phyloP scores from a whole-genome alignment of 306 rosid species.

The Fragaria vesca region DNA sequence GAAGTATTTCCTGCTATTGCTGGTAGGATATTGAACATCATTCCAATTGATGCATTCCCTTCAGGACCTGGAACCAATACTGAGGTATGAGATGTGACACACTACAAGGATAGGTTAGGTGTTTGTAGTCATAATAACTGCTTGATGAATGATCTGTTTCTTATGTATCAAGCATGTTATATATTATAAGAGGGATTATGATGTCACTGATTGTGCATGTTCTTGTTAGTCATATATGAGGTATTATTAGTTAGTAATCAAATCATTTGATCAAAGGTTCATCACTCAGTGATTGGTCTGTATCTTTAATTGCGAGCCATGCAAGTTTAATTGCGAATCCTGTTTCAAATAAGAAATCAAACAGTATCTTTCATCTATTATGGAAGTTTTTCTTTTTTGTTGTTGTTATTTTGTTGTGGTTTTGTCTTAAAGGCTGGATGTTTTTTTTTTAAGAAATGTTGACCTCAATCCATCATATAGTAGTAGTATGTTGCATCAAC shows the following conservation, averaged over 20 bases:
- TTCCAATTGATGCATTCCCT: slow-evolving; percentile 73
- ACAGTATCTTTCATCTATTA: neutral
- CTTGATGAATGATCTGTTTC: slow-evolving; percentile 9
- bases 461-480: neutral
- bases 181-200: neutral
- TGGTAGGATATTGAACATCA: slow-evolving; percentile 64
- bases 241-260: neutral
- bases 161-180: neutral
- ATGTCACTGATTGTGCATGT: neutral
- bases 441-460: neutral
- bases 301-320: neutral
- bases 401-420: neutral
- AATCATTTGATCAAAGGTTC: neutral
- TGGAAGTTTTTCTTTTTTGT: neutral
- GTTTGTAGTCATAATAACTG: slow-evolving; percentile 15
- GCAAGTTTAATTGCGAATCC: neutral
- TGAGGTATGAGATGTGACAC: slow-evolving; percentile 55
- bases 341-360: neutral
- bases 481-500: neutral
- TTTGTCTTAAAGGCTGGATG: neutral
- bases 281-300: neutral
- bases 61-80: slow-evolving; percentile 80
- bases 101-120: neutral
- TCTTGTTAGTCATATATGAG: neutral
- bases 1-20: slow-evolving; percentile 79